Conservation (phyloP, 2,329 filamentous ascomycete genomes). For the Sphaerostilbella broomeana region DNA sequence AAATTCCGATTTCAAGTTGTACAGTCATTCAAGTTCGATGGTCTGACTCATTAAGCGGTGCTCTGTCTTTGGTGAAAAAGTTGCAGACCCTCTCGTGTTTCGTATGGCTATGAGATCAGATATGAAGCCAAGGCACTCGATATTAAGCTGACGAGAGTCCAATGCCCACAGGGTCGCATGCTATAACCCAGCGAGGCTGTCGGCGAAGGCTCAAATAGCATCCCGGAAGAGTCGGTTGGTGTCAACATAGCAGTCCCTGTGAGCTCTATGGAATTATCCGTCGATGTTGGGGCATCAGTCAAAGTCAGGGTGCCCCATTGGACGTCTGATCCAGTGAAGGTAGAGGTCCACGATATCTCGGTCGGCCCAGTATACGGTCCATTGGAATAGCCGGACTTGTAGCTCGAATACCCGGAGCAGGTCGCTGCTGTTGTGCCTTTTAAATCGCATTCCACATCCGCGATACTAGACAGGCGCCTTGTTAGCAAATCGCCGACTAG, state of each 20-base stretch:
- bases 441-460: conserved; percentile 37
- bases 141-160: conserved; percentile 1
- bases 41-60: too few species aligned
- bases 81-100: too few species aligned
- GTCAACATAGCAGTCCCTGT: conserved; percentile 16
- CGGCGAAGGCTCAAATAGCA: conserved; percentile 8
- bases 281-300: conserved; percentile 29
- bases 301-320: conserved; percentile 40
- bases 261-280: conserved; percentile 22
- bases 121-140: neutral
- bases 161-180: neutral
- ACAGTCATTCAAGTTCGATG: too few species aligned
- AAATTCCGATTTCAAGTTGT: too few species aligned
- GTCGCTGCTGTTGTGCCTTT: conserved; percentile 37
- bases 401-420: conserved; percentile 44
- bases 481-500: conserved; percentile 1
- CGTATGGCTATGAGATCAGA: neutral
- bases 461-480: conserved; percentile 30
- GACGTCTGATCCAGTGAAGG: conserved; percentile 35
- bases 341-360: conserved; percentile 39
- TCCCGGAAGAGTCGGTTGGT: conserved; percentile 14
- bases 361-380: conserved; percentile 36
- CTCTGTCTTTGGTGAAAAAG: too few species aligned
- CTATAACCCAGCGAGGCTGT: conserved; percentile 7
- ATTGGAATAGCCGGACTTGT: conserved; percentile 32